Percentiles rank a stretch among this genome's conserved stretches.
Evolutionary conservation across 257 asterid genomes (phyloP).

Genomic region (Solanum paucissectum): DNA sequence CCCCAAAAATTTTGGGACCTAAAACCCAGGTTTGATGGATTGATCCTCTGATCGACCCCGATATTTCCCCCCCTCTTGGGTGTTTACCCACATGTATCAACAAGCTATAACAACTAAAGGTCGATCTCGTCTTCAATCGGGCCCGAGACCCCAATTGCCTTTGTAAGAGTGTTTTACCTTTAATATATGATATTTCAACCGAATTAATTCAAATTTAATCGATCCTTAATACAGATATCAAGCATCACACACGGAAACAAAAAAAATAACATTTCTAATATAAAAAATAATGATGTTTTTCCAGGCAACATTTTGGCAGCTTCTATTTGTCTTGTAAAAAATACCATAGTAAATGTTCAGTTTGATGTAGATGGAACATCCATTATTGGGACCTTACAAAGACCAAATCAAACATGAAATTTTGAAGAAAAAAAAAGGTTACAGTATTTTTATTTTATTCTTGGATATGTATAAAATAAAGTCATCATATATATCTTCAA

Average conservation of each 20-base stretch:
- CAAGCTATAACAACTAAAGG: not conserved
- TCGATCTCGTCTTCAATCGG: not conserved
- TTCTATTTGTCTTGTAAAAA: constrained; percentile 3
- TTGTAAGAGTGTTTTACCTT: not conserved
- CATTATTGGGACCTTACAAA: not conserved
- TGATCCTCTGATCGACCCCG: not conserved
- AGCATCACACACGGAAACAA: no score
- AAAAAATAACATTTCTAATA: not conserved
- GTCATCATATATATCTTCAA: not conserved
- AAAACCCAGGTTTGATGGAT: no score
- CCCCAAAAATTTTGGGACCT: not conserved
- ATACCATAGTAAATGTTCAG: not conserved
- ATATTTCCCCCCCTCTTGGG: not conserved
- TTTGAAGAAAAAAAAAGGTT: not conserved
- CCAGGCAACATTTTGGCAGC: constrained; percentile 2
- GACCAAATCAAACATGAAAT: not conserved
- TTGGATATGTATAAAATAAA: not conserved
- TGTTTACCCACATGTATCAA: not conserved
- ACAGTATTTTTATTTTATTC: not conserved
- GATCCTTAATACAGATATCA: not conserved
- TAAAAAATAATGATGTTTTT: not conserved
- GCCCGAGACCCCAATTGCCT: accelerated
- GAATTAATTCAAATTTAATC: not conserved
- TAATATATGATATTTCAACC: not conserved
- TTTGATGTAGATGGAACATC: not conserved